These are phyloP conservation scores for Phragmites australis DNA, from an alignment of 176 grass and related monocot species.

Conservation along the genomic window DNA sequence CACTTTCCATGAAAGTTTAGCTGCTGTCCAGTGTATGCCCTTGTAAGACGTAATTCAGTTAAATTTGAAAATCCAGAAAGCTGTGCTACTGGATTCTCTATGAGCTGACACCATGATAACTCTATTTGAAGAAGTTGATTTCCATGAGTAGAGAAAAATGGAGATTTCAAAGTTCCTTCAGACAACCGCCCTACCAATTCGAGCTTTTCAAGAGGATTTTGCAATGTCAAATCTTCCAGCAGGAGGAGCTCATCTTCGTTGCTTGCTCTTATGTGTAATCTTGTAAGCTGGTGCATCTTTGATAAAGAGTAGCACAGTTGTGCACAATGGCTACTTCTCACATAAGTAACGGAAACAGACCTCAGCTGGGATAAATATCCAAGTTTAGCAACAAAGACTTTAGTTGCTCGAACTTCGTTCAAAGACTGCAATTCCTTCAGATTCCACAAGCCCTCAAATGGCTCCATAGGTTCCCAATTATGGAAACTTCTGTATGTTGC, in stretches of 20 bases:
- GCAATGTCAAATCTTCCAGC: slow-evolving; percentile 40
- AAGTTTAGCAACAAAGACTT: slow-evolving; percentile 35
- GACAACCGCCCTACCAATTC: slow-evolving; percentile 29
- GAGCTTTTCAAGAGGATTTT: slow-evolving; percentile 41
- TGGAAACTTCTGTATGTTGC: slow-evolving; percentile 11
- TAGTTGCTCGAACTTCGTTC: slow-evolving; percentile 29
- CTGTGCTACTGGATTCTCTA: slow-evolving; percentile 14
- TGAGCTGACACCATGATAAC: slow-evolving; percentile 45
- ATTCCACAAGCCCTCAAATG: slow-evolving; percentile 42
- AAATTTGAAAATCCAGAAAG: slow-evolving; percentile 43
- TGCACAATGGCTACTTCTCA: slow-evolving; percentile 41
- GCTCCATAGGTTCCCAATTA: neutral
- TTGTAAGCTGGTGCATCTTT: slow-evolving; percentile 37
- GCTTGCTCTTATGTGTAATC: slow-evolving; percentile 39
- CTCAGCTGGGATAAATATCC: slow-evolving; percentile 47
- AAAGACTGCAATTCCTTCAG: slow-evolving; percentile 47
- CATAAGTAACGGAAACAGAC: slow-evolving; percentile 30
- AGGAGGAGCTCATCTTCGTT: slow-evolving; percentile 40
- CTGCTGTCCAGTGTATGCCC: slow-evolving; percentile 16
- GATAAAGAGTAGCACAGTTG: slow-evolving; percentile 50
- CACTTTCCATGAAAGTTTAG: slow-evolving; percentile 29
- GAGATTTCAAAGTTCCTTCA: slow-evolving; percentile 38
- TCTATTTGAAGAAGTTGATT: neutral
- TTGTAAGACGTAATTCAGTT: slow-evolving; percentile 36
- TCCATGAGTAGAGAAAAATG: slow-evolving; percentile 25